Evolutionary conservation across 257 asterid species (phyloP).

Genomic region (Fraxinus quadrangulata): DNA sequence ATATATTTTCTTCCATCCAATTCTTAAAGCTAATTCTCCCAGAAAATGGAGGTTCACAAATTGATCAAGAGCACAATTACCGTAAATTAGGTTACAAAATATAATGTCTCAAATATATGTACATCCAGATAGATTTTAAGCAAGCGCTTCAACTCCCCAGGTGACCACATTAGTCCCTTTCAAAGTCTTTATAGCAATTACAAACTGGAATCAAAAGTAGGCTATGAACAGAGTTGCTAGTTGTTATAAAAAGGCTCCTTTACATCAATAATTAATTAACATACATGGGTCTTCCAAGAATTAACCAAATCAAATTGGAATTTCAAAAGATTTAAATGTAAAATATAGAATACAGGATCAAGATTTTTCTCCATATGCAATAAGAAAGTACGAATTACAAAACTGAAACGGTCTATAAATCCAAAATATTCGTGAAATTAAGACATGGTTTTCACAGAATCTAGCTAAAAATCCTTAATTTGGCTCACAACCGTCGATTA

Average conservation of each 20-base stretch:
- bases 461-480: constrained; percentile 1
- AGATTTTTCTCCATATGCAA: background rate
- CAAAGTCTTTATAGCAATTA: background rate
- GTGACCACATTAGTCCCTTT: background rate
- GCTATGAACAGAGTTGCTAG: background rate
- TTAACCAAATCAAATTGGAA: constrained; percentile 11
- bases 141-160: background rate
- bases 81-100: constrained; percentile 2
- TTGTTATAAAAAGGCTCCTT: background rate
- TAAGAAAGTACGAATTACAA: background rate
- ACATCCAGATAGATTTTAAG: background rate
- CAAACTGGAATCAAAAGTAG: background rate
- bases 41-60: constrained; percentile 7
- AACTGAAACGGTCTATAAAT: background rate
- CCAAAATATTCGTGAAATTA: constrained; percentile 13
- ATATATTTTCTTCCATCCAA: background rate
- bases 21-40: background rate
- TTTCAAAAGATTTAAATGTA: constrained; percentile 4
- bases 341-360: background rate
- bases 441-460: constrained; percentile 6
- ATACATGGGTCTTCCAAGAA: constrained; percentile 11
- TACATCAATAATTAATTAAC: background rate
- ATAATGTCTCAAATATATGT: background rate
- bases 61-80: background rate
- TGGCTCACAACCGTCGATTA: background rate